Evolutionary conservation across 2,329 filamentous ascomycete species (phyloP).

Genomic region (Acrodontium crateriforme): DNA sequence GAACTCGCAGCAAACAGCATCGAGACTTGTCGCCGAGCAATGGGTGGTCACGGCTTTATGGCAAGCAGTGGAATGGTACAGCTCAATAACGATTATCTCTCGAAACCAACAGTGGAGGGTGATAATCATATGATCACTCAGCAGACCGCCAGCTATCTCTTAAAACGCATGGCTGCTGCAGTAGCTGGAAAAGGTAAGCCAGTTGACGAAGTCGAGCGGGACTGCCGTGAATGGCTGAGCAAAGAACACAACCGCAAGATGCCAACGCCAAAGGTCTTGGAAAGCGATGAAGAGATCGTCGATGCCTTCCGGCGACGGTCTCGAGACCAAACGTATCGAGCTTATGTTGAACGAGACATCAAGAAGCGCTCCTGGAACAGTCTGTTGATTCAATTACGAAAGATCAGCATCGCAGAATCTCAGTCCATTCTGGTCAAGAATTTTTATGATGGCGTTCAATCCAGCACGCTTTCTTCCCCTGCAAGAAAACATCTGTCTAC

Average conservation of each 20-base stretch:
- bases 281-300: conserved; percentile 28
- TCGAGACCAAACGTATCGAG: conserved; percentile 28
- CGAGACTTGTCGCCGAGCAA: conserved; percentile 38
- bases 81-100: conserved; percentile 37
- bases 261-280: conserved; percentile 18
- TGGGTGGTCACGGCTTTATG: conserved; percentile 42
- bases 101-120: conserved; percentile 42
- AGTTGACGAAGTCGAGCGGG: conserved; percentile 26
- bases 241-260: conserved; percentile 17
- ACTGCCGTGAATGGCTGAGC: conserved; percentile 29
- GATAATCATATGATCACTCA: conserved; percentile 47
- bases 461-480: conserved; percentile 12
- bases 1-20: conserved; percentile 40
- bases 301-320: conserved; percentile 33
- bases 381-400: conserved; percentile 30
- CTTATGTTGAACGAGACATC: conserved; percentile 31
- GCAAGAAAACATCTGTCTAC: conserved; percentile 24
- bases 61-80: conserved; percentile 39
- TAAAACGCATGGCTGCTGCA: conserved; percentile 37
- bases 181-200: conserved; percentile 23
- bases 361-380: conserved; percentile 36
- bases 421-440: conserved; percentile 35
- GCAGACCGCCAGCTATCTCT: conserved; percentile 36
- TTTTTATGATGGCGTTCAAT: conserved; percentile 30
- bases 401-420: conserved; percentile 32